These are phyloP conservation scores for Vicia faba DNA, from an alignment of 306 rosid species.

Conservation along the genomic window DNA sequence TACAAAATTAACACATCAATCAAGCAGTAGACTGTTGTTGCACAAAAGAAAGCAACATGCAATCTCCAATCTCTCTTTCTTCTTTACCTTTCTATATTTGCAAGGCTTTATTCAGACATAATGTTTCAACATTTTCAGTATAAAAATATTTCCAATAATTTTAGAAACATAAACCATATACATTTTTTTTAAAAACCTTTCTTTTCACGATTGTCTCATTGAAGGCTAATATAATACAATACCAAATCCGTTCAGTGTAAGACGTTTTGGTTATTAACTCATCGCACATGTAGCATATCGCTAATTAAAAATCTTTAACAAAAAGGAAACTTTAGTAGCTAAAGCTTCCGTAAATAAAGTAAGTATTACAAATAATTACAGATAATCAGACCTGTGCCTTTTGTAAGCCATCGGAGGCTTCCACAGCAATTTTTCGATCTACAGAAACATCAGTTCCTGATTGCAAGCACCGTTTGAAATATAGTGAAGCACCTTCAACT, in stretches of 20 bases:
- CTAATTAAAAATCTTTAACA: constrained; percentile 29
- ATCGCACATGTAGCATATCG: constrained; percentile 21
- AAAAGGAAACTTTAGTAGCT: constrained; percentile 10
- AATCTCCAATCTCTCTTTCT: constrained; percentile 9
- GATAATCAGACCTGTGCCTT: constrained; percentile 70
- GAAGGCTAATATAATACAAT: constrained; percentile 24
- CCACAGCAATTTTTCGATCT: constrained; percentile 82
- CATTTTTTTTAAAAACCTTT: constrained; percentile 7
- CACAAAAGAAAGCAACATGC: constrained; percentile 25
- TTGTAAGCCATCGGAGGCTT: constrained; percentile 95
- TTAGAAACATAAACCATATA: constrained; percentile 1
- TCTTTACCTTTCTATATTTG: constrained; percentile 1
- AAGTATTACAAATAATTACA: constrained; percentile 23
- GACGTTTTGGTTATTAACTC: constrained; percentile 22
- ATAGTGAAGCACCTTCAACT: constrained; percentile 68
- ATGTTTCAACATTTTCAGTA: constrained; percentile 19
- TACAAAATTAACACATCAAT: constrained; percentile 24
- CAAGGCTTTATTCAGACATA: neutral
- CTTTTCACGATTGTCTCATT: neutral
- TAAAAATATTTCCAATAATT: constrained; percentile 4
- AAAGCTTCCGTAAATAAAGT: constrained; percentile 26
- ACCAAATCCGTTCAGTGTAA: neutral
- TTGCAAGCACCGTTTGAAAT: constrained; percentile 84
- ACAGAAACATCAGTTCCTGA: constrained; percentile 69
- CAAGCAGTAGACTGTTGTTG: constrained; percentile 22